Percentiles rank a stretch among this genome's conserved stretches.
Conservation (phyloP, 768 basidiomycete genomes). For the Suillus luteus region DNA sequence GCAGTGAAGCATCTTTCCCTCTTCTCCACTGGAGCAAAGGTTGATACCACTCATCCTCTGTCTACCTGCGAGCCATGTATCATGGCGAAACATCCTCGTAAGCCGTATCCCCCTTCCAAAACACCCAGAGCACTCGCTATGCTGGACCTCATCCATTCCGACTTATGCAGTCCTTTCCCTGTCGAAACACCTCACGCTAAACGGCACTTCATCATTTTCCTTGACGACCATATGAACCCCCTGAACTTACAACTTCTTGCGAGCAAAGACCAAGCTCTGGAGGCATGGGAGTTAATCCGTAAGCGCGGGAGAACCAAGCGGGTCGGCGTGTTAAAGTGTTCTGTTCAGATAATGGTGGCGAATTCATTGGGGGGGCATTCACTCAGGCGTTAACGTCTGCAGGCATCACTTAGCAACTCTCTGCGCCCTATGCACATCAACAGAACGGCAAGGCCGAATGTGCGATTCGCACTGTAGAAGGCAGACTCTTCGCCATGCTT, state of each 20-base stretch:
- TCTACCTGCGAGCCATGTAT: too few relatives aligned
- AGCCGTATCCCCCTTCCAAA: not conserved
- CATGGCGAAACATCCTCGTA: not conserved
- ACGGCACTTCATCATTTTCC: not conserved
- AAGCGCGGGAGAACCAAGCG: not conserved
- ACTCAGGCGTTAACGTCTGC: too few relatives aligned
- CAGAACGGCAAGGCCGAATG: too few relatives aligned
- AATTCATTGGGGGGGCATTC: too few relatives aligned
- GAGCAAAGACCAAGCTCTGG: not conserved
- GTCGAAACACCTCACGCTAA: not conserved
- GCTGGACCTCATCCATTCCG: not conserved
- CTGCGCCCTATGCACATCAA: too few relatives aligned
- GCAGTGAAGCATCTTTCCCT: too few relatives aligned
- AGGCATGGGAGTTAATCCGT: not conserved
- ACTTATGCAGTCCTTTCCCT: not conserved
- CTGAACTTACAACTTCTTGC: not conserved
- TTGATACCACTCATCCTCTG: too few relatives aligned
- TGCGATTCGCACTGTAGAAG: too few relatives aligned
- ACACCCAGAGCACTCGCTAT: too few relatives aligned
- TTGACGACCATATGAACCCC: not conserved
- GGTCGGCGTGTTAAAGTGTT: accelerated
- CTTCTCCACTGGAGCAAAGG: too few relatives aligned
- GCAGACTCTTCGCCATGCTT: too few relatives aligned
- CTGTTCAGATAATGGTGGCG: not conserved
- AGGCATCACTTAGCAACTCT: too few relatives aligned